A percentile compares a stretch with the other conserved stretches of the same genome.
Evolutionary conservation across 2,329 filamentous ascomycete genomes (phyloP).

Genomic region (Xylariaceae sp.): DNA sequence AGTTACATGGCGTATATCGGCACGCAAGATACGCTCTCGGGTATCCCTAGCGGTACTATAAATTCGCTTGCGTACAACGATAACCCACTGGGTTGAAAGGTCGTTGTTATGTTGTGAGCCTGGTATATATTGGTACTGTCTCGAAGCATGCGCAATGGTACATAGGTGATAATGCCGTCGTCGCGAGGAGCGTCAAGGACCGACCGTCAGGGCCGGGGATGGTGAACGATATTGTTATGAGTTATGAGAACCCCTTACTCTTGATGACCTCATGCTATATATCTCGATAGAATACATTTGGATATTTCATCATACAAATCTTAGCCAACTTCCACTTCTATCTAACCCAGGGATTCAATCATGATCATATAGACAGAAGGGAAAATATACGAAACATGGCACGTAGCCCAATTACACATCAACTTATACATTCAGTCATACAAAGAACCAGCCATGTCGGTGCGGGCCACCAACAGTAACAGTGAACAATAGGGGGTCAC

Average conservation of each 20-base stretch:
- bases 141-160: background rate
- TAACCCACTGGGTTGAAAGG: constrained; percentile 16
- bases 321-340: no score
- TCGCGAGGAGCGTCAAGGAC: no score
- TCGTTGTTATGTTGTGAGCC: background rate
- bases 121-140: background rate
- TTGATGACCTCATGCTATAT: no score
- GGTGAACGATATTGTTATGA: no score
- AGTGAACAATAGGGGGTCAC: constrained; percentile 43
- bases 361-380: background rate
- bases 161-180: background rate
- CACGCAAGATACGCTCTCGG: constrained; percentile 36
- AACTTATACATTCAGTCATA: background rate
- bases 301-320: background rate
- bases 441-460: background rate
- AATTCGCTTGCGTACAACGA: constrained; percentile 36
- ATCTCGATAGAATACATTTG: no score
- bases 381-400: background rate
- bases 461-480: constrained; percentile 45
- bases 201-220: no score
- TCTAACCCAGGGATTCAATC: no score
- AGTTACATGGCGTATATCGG: constrained; percentile 38
- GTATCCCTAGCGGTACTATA: constrained; percentile 33
- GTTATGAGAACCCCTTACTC: no score
- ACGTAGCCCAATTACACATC: background rate